Evolutionary conservation across 306 rosid species (phyloP), one percentile per base, ranked within the genome.

Genomic region (Datisca glomerata): DNA sequence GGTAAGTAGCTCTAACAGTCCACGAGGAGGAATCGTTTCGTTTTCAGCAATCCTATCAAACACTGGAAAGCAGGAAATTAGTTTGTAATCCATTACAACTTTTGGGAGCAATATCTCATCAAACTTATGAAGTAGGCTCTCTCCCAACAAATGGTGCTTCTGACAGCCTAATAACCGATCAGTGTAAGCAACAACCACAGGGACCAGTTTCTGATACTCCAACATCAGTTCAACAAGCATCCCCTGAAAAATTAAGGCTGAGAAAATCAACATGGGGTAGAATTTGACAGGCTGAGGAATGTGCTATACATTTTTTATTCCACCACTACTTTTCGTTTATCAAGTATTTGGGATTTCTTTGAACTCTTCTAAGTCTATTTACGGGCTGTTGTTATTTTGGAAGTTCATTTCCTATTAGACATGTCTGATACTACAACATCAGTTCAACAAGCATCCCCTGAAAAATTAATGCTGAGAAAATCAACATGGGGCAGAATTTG

Each of bases 111-210:
- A 77, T 53, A 73, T 74, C 81, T 70, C 73, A 62, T 89, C 94
- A 67, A 89, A 72, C 44, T 72, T 72, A 75, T 83, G 97, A 60
- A 89, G 93, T 55, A 89, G 62, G 64, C 77, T 58, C 67, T 83
- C 97, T 46, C 93, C 97, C 68, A 89, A 61, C 94, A 83, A 74
- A 36, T 24, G 41, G 66, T 89, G 97, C 71, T 77, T 87, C 55
- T 65, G 73, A 62, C 97, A 87, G 35, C 79, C 70, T 56, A 79
- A 67, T 53, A 87, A 74, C 34, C 93, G 94, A 63, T 80, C 93
- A 36, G 71, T 59, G 43, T 79, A 79, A 56, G 79, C 73, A 72
- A 75, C 93, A 45, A 83, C 72, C 36, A 83, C 86, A 1, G 97
- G 89, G 53, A 89, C 95, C 63, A 83, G 45, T 56, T 70, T 74